Conservation (phyloP, 2,329 filamentous ascomycete genomes). For the Septoria linicola region DNA sequence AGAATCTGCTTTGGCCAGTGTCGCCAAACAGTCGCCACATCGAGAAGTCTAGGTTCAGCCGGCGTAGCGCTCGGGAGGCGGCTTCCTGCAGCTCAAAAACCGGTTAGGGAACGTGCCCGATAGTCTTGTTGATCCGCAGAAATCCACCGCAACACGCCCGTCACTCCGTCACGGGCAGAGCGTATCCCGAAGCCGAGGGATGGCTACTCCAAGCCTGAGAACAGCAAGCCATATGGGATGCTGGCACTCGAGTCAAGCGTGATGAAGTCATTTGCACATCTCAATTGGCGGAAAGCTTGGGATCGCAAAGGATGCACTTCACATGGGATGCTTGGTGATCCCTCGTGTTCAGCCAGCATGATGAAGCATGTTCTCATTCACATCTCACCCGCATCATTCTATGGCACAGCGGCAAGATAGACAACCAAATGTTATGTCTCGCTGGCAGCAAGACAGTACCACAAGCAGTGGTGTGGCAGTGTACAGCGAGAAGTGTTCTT, state of each 20-base stretch:
- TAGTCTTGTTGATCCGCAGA: conserved; percentile 6
- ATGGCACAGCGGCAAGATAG: too few species aligned
- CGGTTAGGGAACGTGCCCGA: conserved; percentile 10
- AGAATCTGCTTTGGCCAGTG: not conserved
- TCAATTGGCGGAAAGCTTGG: conserved; percentile 13
- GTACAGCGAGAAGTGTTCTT: not conserved
- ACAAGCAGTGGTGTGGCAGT: not conserved
- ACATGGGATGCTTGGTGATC: conserved; percentile 12
- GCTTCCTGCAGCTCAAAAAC: conserved; percentile 7
- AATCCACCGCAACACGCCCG: too few species aligned
- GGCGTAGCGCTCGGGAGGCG: conserved; percentile 10
- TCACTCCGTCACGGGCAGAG: too few species aligned
- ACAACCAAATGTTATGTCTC: too few species aligned
- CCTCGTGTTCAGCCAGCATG: conserved; percentile 19
- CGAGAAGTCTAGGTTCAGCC: conserved; percentile 1
- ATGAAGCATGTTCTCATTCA: not conserved
- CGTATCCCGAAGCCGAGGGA: too few species aligned
- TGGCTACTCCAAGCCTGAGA: too few species aligned
- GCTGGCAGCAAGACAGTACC: not conserved
- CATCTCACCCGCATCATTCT: conserved; percentile 6
- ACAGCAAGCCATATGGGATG: too few species aligned
- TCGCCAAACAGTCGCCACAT: conserved; percentile 1
- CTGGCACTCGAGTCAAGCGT: not conserved
- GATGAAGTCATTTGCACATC: conserved; percentile 14
- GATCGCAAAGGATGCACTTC: conserved; percentile 6